Conservation (phyloP, 352 stramenopile species). For the Phytophthora lateralis region DNA sequence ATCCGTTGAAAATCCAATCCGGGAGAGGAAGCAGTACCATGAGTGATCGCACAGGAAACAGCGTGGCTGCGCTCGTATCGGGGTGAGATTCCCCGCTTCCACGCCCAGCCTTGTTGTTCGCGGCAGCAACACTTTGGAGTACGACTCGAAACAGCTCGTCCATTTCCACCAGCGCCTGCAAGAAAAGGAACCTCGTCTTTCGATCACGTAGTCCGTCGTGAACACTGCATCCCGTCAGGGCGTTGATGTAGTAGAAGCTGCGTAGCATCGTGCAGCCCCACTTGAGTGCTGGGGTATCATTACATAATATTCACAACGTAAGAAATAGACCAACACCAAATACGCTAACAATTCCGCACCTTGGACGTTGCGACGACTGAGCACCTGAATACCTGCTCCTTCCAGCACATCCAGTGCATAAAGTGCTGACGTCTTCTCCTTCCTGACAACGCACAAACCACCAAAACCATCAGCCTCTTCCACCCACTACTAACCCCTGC, state of each 20-base stretch:
- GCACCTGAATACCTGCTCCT: constrained; percentile 69
- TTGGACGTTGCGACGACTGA: constrained; percentile 82
- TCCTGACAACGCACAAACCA: constrained; percentile 37
- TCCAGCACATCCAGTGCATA: constrained; percentile 78
- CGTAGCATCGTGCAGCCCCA: constrained; percentile 83
- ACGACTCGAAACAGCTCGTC: constrained; percentile 58
- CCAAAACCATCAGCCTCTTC: neutral
- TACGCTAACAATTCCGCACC: constrained; percentile 26
- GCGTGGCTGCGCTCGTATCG: constrained; percentile 62
- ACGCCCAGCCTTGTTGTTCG: constrained; percentile 20
- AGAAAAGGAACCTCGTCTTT: constrained; percentile 68
- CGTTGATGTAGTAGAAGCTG: constrained; percentile 83
- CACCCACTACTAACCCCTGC: neutral
- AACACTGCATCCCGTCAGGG: constrained; percentile 60
- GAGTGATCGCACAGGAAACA: constrained; percentile 63
- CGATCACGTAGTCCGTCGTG: constrained; percentile 64
- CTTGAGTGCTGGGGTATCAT: constrained; percentile 56
- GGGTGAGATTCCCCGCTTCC: constrained; percentile 34
- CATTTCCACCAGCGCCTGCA: constrained; percentile 75
- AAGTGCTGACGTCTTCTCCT: constrained; percentile 72
- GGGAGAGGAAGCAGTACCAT: constrained; percentile 80
- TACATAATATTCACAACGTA: neutral
- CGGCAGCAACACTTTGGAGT: constrained; percentile 36
- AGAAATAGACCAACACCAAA: neutral
- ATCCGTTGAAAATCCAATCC: constrained; percentile 70